Conservation (phyloP, 805 yeast genomes). For the Spencermartinsiella europaea region DNA sequence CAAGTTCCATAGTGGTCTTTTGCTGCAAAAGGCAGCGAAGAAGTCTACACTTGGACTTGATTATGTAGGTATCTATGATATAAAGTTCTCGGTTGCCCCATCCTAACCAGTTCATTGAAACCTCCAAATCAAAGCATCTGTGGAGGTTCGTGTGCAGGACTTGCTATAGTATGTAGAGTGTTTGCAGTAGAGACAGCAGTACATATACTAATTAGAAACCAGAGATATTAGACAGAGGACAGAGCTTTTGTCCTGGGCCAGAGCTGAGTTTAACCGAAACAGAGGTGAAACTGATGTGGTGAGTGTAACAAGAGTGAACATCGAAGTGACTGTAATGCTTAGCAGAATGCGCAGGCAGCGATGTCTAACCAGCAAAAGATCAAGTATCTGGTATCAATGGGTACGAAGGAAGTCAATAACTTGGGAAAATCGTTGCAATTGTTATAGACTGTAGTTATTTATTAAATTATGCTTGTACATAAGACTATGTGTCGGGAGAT, state of each 20-base stretch:
- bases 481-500: no score
- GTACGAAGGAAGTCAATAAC: conserved; percentile 30
- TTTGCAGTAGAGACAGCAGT: no score
- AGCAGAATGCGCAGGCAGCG: no score
- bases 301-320: background rate
- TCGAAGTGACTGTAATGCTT: background rate
- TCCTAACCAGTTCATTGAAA: conserved; percentile 29
- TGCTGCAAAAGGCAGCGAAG: background rate
- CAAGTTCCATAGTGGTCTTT: background rate
- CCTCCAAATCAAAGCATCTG: conserved; percentile 30
- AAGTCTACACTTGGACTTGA: conserved; percentile 8
- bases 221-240: conserved; percentile 20
- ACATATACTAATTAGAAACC: conserved; percentile 11
- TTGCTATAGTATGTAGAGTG: conserved; percentile 23
- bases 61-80: conserved; percentile 13
- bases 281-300: conserved; percentile 27
- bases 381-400: conserved; percentile 30
- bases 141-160: conserved; percentile 32
- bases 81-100: background rate
- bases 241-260: conserved; percentile 32
- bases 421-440: conserved; percentile 24
- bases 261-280: conserved; percentile 30
- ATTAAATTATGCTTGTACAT: no score
- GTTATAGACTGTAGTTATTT: background rate
- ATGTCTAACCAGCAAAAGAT: conserved; percentile 25